Base-by-base conservation (phyloP, 2,329 filamentous ascomycete genomes). In the Geosmithia flava region DNA sequence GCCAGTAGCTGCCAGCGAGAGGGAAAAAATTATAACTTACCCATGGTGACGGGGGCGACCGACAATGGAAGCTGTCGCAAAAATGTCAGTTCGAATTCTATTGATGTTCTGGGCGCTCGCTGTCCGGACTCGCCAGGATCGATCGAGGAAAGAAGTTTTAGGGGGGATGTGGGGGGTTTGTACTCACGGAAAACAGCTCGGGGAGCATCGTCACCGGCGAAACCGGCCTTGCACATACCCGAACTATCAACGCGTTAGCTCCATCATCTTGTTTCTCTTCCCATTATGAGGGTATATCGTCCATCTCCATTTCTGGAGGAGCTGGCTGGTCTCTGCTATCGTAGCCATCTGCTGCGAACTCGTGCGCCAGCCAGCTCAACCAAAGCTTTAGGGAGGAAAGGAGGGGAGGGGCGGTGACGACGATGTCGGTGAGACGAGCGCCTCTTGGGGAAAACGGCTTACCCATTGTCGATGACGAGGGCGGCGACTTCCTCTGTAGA, bases 391-490 rank as follows among this genome's bases (percentile, higher is more conserved):
- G 33, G 33, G 17, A 37, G 33, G 20, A n/a, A n/a, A n/a, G 8
- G 23, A 27, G 23, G 8, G 23, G 23, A 8, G 23, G 4, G 23
- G 23, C 23, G 46, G 41, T 40, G 33, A 41, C 46, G 40, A 47
- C 53, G 59, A 59, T 59, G 63, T 62, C 59, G 60, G 60, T 63
- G 63, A 65, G 60, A 58, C 55, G 61, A 55, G 56, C 53, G 33
- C 33, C 33, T 37, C 33, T 37, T 57, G 58, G 58, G 47, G 50
- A 37, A 37, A 37, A 37, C 33, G 51, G 78, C 90, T 87, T 91
- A 98, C 93, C 93, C 93, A 97, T 98, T 98, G 90, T 98, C 93
- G 78, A 98, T 97, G 76, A 98, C 93, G 87, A 98, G 90, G 75
- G 93, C 93, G 74, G 93, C 93, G 76, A 98, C 93, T 88, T 98